Conservation (phyloP, 2,329 filamentous ascomycete species). For the Ophiosphaerella narmari region DNA sequence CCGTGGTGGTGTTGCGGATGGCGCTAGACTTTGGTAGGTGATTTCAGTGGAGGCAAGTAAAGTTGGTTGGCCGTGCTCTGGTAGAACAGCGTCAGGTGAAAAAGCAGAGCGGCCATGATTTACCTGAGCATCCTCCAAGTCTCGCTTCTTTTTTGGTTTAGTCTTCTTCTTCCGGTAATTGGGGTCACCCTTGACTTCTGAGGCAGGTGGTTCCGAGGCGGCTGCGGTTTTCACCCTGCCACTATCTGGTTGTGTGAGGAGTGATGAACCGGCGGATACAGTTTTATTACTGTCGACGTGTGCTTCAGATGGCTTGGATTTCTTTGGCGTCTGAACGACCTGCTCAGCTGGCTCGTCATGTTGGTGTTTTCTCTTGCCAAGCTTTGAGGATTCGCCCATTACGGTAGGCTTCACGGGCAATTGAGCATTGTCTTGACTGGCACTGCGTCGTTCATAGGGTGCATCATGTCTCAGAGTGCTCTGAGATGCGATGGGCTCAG, state of each 20-base stretch:
- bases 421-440: conserved; percentile 9
- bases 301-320: conserved; percentile 23
- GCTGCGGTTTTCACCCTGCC: conserved; percentile 6
- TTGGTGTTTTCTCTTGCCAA: conserved; percentile 46
- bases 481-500: conserved; percentile 21
- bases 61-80: conserved; percentile 17
- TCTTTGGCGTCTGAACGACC: conserved; percentile 28
- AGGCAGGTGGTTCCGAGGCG: conserved; percentile 8
- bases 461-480: conserved; percentile 11
- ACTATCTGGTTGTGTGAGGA: conserved; percentile 10
- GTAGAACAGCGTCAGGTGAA: conserved; percentile 25
- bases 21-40: conserved; percentile 13
- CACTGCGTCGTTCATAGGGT: conserved; percentile 7
- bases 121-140: conserved; percentile 6
- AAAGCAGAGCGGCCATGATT: conserved; percentile 16
- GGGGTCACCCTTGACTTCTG: conserved; percentile 36
- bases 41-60: conserved; percentile 40
- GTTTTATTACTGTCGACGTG: conserved; percentile 5
- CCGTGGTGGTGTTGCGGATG: conserved; percentile 23
- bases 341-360: conserved; percentile 30
- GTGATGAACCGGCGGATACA: conserved; percentile 1
- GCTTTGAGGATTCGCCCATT: conserved; percentile 32
- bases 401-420: conserved; percentile 22
- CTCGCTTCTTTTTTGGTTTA: conserved; percentile 21
- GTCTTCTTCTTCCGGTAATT: conserved; percentile 44